Evolutionary conservation across 495 filamentous ascomycete species (phyloP).

Genomic region (Neurospora hispaniola): DNA sequence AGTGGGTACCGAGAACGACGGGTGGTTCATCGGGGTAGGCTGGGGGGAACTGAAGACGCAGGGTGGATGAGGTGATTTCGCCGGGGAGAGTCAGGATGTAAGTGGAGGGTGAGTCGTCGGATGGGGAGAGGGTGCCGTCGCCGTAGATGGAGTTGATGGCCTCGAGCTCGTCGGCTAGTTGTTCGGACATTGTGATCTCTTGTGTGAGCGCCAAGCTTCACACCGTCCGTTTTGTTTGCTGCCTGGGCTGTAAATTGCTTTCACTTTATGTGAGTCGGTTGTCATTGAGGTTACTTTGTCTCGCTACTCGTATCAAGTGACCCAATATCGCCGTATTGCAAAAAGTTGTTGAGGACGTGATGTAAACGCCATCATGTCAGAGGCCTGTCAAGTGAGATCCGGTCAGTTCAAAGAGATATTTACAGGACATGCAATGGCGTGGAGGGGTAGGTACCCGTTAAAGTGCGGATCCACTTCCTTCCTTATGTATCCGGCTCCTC

Average conservation of each 20-base stretch:
- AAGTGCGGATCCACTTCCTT: not conserved
- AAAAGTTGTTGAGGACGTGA: not conserved
- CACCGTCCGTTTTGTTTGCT: not conserved
- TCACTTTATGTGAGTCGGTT: not conserved
- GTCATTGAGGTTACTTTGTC: not conserved
- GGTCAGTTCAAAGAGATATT: not conserved
- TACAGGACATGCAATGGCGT: not conserved
- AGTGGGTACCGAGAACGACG: conserved; percentile 56
- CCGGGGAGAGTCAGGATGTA: conserved; percentile 44
- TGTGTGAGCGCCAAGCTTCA: not conserved
- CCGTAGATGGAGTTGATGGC: conserved; percentile 93
- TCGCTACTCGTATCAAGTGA: not conserved
- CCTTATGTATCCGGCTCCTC: too few species aligned
- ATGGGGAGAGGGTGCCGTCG: conserved; percentile 45
- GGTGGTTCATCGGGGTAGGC: conserved; percentile 66
- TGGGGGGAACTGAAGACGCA: conserved; percentile 56
- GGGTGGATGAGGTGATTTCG: conserved; percentile 28
- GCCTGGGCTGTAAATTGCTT: not conserved
- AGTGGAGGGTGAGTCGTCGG: conserved; percentile 16
- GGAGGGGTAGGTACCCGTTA: not conserved
- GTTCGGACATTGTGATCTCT: conserved; percentile 49
- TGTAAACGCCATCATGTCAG: not conserved
- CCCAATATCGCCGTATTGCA: not conserved
- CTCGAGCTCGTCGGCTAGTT: conserved; percentile 73
- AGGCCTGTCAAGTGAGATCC: not conserved